Conservation (phyloP, 2,329 filamentous ascomycete species). For the Calonectria pseudoturangicola region DNA sequence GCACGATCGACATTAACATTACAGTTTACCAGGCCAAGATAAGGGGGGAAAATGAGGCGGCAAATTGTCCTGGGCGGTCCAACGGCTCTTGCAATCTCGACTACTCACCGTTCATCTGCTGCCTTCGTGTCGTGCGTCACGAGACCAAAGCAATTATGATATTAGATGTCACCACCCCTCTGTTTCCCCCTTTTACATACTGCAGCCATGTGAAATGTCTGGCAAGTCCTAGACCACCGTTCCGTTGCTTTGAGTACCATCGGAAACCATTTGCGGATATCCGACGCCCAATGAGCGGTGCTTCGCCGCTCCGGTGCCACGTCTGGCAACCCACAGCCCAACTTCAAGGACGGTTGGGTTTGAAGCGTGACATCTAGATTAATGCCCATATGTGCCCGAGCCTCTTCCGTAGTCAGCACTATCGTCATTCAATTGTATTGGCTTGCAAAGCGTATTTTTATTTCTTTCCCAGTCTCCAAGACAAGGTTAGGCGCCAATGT, state of each 20-base stretch:
- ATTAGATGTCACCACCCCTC: neutral
- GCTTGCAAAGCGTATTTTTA: too few relatives aligned
- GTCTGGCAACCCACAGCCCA: neutral
- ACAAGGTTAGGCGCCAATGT: too few relatives aligned
- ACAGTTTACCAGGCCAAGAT: constrained; percentile 27
- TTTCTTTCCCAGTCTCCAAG: too few relatives aligned
- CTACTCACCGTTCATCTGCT: neutral
- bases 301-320: constrained; percentile 6
- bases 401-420: too few relatives aligned
- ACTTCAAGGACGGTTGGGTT: too few relatives aligned
- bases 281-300: neutral
- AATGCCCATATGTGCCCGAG: too few relatives aligned
- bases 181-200: neutral
- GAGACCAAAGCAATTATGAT: neutral
- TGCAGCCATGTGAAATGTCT: neutral
- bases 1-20: constrained; percentile 34
- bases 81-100: constrained; percentile 25
- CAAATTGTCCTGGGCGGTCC: constrained; percentile 12
- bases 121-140: neutral
- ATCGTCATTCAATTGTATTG: too few relatives aligned
- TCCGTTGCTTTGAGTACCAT: neutral
- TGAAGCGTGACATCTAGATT: too few relatives aligned
- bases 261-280: neutral
- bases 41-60: constrained; percentile 34
- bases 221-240: too few relatives aligned